Evolutionary conservation across 169 alveolate species (phyloP).

Genomic region (Eimeria sp.): DNA sequence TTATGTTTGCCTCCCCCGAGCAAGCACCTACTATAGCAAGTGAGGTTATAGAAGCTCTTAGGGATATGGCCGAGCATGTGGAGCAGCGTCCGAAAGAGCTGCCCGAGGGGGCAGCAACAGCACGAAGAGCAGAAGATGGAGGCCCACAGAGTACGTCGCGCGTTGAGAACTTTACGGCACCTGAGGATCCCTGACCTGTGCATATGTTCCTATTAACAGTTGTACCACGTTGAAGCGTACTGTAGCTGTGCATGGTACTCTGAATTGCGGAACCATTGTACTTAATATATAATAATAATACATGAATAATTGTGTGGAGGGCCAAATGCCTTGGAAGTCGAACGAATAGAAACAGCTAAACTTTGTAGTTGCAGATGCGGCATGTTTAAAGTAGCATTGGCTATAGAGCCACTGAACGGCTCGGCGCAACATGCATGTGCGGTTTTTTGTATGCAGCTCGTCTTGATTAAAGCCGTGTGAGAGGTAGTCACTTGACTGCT

Average conservation of each 20-base stretch:
- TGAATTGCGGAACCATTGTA: neutral
- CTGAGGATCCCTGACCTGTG: neutral
- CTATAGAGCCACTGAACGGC: neutral
- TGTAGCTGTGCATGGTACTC: neutral
- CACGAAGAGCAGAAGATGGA: conserved; percentile 21
- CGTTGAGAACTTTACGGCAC: neutral
- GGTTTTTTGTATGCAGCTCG: conserved; percentile 23
- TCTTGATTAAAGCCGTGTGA: neutral
- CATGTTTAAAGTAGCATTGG: neutral
- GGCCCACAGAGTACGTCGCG: conserved; percentile 2
- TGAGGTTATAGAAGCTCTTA: conserved; percentile 24
- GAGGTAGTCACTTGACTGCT: neutral
- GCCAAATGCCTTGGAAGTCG: neutral
- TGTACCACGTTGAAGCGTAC: no score
- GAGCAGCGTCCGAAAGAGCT: neutral
- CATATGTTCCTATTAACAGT: neutral
- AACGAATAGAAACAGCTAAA: neutral
- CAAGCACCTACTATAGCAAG: conserved; percentile 16
- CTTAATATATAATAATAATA: no score
- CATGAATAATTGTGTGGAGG: neutral
- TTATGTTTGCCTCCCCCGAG: conserved; percentile 7
- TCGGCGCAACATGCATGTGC: conserved; percentile 1
- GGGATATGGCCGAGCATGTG: conserved; percentile 44
- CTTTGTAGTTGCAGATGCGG: neutral
- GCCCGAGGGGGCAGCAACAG: neutral